Percentiles rank a stretch among this genome's conserved stretches.
Conservation (phyloP, 2,329 filamentous ascomycete genomes). For the Colletotrichum chrysophilum region DNA sequence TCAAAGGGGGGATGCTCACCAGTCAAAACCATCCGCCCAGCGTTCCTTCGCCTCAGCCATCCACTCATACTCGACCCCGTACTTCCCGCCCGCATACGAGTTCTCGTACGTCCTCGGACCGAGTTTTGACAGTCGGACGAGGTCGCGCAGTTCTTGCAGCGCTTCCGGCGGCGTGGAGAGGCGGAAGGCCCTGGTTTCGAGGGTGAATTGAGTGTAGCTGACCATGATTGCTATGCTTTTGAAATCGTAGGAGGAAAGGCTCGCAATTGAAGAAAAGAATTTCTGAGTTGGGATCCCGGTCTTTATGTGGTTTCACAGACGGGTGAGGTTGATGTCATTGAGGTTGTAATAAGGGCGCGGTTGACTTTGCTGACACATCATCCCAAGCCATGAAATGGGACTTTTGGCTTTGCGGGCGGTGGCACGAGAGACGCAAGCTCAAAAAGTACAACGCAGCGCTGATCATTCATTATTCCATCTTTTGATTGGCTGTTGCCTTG, state of each 20-base stretch:
- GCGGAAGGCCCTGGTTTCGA: background rate
- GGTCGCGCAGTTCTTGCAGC: background rate
- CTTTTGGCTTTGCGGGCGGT: background rate
- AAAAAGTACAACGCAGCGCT: background rate
- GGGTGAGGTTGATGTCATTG: background rate
- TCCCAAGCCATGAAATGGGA: background rate
- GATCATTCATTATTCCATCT: fast-evolving
- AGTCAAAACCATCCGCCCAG: background rate
- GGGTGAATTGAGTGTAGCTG: too few relatives aligned
- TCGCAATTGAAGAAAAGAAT: background rate
- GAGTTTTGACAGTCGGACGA: background rate
- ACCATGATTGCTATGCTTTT: too few relatives aligned
- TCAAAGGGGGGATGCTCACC: background rate
- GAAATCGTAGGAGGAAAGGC: too few relatives aligned
- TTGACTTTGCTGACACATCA: background rate
- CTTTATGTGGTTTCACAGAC: background rate
- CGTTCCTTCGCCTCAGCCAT: background rate
- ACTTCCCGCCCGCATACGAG: background rate
- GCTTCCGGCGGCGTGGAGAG: background rate
- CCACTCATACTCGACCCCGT: background rate
- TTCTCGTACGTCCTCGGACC: background rate
- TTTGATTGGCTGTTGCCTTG: background rate
- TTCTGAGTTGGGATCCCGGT: fast-evolving
- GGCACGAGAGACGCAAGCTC: fast-evolving
- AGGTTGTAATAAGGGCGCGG: background rate